A percentile compares a stretch with the other conserved stretches of the same genome.
Evolutionary conservation across 345 rosid genomes (phyloP).

Genomic region (Reutealis trisperma): DNA sequence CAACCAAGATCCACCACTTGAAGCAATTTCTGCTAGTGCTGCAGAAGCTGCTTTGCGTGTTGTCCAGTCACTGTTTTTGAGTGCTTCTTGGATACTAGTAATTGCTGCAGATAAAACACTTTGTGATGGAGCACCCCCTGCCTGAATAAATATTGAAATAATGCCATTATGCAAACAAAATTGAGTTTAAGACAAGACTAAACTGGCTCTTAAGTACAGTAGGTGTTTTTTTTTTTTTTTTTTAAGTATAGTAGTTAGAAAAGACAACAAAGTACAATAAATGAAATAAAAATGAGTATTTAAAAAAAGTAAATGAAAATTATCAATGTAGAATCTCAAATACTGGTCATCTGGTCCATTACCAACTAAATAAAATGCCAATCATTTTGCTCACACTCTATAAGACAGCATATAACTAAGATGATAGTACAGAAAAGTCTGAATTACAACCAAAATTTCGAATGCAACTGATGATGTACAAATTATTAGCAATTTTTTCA

Average conservation of each 20-base stretch:
- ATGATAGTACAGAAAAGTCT: background rate
- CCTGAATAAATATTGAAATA: constrained; percentile 43
- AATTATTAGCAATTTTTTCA: no score
- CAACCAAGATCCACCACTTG: constrained; percentile 60
- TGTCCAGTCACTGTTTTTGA: constrained; percentile 76
- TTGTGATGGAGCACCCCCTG: constrained; percentile 79
- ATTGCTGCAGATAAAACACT: constrained; percentile 64
- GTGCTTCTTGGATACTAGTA: constrained; percentile 71
- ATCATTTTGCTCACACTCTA: background rate
- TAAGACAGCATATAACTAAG: background rate
- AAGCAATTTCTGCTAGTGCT: constrained; percentile 77
- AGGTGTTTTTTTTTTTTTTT: no score
- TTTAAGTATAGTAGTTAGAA: background rate
- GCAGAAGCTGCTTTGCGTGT: constrained; percentile 92
- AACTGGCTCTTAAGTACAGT: background rate
- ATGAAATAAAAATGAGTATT: background rate
- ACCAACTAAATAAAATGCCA: background rate
- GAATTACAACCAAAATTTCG: background rate
- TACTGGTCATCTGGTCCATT: background rate
- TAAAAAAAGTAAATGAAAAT: background rate
- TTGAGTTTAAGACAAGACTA: background rate
- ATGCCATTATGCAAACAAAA: background rate
- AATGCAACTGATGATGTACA: background rate
- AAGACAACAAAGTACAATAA: background rate
- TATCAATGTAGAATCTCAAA: background rate